These are phyloP conservation scores for Skeletonema tropicum DNA, from an alignment of 108 stramenopile genomes.

Conservation along the genomic window DNA sequence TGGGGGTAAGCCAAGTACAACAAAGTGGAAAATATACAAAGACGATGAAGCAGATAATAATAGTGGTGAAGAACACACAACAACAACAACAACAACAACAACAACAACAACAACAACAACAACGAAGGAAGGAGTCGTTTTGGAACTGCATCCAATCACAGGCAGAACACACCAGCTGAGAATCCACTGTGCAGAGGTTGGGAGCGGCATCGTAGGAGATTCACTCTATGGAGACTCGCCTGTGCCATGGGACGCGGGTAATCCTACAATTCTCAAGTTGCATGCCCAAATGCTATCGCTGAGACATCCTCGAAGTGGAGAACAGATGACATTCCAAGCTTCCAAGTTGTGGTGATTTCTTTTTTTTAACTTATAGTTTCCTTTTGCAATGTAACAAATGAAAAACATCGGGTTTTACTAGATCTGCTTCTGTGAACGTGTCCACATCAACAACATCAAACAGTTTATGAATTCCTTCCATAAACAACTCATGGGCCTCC, in stretches of 20 bases:
- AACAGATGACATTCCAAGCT: constrained; percentile 32
- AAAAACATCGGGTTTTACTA: constrained; percentile 49
- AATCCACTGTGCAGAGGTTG: constrained; percentile 71
- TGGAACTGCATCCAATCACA: constrained; percentile 43
- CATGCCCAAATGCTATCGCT: constrained; percentile 62
- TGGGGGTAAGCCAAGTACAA: constrained; percentile 50
- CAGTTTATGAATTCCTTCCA: constrained; percentile 39
- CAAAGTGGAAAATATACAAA: constrained; percentile 55
- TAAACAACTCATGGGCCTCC: constrained; percentile 46
- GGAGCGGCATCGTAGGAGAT: constrained; percentile 70
- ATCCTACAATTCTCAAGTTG: constrained; percentile 35
- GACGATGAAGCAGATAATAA: neutral
- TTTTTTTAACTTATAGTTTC: neutral
- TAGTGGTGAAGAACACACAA: neutral
- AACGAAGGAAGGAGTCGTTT: constrained; percentile 19
- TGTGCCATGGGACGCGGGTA: constrained; percentile 24
- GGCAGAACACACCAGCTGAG: constrained; percentile 87
- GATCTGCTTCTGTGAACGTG: constrained; percentile 25
- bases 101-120: too few relatives aligned
- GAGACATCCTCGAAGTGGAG: constrained; percentile 49
- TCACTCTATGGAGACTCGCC: constrained; percentile 63
- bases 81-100: too few relatives aligned
- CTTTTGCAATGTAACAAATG: constrained; percentile 39
- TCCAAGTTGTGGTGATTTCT: constrained; percentile 33
- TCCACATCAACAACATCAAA: constrained; percentile 45